phyloP scores from a whole-genome alignment of 2,329 filamentous ascomycete genomes.

The Ophiostoma himal-ulmi region DNA sequence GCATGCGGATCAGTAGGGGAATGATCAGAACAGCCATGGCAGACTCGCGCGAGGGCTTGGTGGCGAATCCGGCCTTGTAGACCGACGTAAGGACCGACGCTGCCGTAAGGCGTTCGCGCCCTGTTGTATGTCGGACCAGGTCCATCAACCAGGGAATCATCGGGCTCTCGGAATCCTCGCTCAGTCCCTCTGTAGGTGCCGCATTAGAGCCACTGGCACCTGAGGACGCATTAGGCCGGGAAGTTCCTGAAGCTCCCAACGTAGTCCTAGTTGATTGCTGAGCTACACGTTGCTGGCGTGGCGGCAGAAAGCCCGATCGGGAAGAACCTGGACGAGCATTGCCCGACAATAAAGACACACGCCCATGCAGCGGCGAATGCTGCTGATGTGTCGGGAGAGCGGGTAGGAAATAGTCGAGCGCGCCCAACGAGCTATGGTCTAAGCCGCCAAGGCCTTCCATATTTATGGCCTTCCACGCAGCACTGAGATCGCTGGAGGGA shows the following conservation, averaged over 20 bases:
- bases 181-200: constrained; percentile 26
- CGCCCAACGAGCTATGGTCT: constrained; percentile 43
- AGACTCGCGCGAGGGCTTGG: constrained; percentile 53
- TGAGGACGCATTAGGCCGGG: neutral
- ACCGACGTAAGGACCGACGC: constrained; percentile 63
- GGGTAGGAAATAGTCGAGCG: constrained; percentile 62
- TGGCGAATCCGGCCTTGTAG: constrained; percentile 61
- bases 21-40: constrained; percentile 63
- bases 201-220: neutral
- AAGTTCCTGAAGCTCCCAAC: neutral
- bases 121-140: constrained; percentile 51
- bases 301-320: neutral
- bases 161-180: constrained; percentile 61
- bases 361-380: constrained; percentile 23
- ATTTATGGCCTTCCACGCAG: constrained; percentile 50
- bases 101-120: constrained; percentile 60
- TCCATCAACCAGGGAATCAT: constrained; percentile 68
- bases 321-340: neutral
- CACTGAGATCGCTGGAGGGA: constrained; percentile 42
- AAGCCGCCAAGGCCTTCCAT: constrained; percentile 45
- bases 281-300: neutral
- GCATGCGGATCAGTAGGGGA: constrained; percentile 60
- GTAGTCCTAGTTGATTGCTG: neutral
- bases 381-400: constrained; percentile 41
- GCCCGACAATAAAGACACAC: neutral